Percentiles rank a stretch among this genome's conserved stretches.
phyloP scores from a whole-genome alignment of 768 basidiomycete genomes.

The Boletus rubropictus region DNA sequence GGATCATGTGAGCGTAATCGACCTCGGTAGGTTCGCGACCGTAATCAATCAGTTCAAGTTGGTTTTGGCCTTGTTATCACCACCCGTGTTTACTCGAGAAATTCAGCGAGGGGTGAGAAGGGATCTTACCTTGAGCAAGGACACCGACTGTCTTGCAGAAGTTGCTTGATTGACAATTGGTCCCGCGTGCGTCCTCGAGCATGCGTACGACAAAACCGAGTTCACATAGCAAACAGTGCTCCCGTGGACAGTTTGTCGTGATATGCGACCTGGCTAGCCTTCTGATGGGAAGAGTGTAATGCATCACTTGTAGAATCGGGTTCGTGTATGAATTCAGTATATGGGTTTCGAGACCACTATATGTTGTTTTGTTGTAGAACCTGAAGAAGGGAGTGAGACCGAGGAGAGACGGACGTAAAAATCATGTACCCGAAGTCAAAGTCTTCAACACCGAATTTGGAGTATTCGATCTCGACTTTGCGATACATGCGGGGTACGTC shows the following conservation, averaged over 20 bases:
- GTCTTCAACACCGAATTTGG: constrained; percentile 97
- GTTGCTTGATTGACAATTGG: constrained; percentile 94
- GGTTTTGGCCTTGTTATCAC: constrained; percentile 49
- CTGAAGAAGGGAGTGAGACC: constrained; percentile 34
- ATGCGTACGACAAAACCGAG: constrained; percentile 91
- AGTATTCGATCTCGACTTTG: constrained; percentile 96
- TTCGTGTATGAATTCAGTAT: constrained; percentile 98
- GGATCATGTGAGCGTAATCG: constrained; percentile 85
- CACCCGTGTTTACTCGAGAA: background rate
- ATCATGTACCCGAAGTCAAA: constrained; percentile 87
- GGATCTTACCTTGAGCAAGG: constrained; percentile 67
- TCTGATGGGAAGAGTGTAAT: constrained; percentile 75
- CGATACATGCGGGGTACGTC: constrained; percentile 78
- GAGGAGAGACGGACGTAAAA: background rate
- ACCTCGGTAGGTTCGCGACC: constrained; percentile 68
- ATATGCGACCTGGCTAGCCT: constrained; percentile 87
- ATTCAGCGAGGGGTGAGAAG: too few species aligned
- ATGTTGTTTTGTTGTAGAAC: constrained; percentile 89
- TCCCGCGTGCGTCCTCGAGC: constrained; percentile 92
- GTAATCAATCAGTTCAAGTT: constrained; percentile 86
- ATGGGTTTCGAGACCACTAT: constrained; percentile 92
- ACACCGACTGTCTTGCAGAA: constrained; percentile 93
- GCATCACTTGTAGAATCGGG: constrained; percentile 81
- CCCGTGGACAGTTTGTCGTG: constrained; percentile 77
- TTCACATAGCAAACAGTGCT: constrained; percentile 93